Base-by-base conservation (phyloP, 2,329 filamentous ascomycete genomes). In the Diaporthe sp. region DNA sequence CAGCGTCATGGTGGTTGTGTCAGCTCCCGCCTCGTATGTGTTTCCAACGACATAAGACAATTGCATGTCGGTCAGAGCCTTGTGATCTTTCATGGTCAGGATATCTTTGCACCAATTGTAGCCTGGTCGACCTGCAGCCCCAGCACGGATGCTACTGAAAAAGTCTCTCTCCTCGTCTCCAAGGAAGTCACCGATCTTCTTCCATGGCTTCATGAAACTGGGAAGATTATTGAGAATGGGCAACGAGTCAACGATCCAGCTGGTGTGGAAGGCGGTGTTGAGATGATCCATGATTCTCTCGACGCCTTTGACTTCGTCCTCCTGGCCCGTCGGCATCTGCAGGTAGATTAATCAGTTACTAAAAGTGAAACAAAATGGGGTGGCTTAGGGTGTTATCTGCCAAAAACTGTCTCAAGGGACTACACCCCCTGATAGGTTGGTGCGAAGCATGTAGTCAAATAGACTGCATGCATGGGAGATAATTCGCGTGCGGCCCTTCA, bases 181-280 rank as follows among this genome's bases (percentile, higher is more conserved):
- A 84, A 0, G 85, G 86, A 40, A 85, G 81, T 61, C 61, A 13
- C 42, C 61, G 22, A 66, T 35, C 19, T 71, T 52, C 55, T 71
- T 61, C 30, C 81, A 78, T 0, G 86, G 85, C 19, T 85, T 74
- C 33, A 85, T 33, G 22, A 82, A 83, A 12, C 87, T 84, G 1
- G 87, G 88, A 4, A 91, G 80, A 2, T 77, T 72, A 25, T 86
- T 82, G 1, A 89, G 77, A 1, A 85, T 73, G 0, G 88, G 87
- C 71, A 84, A 89, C 22, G 85, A 80, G 75, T 89, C 87, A n/a
- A 66, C 61, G 3, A 50, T 50, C 61, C 9, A 88, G 78, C 2
- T 60, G 13, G 42, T 50, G 17, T 71, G 69, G 6, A 88, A 75
- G 0, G 84, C 83, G 54, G 69, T 50, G 15, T 28, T 38, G 42